A percentile compares a stretch with the other conserved stretches of the same genome.
Conservation (phyloP, 805 yeast genomes). For the Lipomyces starkeyi region DNA sequence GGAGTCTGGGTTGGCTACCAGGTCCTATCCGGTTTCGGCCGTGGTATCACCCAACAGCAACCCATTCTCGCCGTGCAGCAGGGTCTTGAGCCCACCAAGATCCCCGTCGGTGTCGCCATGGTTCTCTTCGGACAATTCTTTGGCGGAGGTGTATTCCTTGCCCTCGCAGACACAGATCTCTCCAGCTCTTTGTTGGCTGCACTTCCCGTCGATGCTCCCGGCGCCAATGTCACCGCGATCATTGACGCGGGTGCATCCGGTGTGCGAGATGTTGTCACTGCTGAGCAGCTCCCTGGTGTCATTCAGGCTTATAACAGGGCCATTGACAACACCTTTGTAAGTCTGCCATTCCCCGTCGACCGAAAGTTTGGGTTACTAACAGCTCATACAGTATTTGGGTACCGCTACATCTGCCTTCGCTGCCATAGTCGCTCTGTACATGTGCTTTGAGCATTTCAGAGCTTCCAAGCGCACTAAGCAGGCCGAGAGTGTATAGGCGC, state of each 20-base stretch:
- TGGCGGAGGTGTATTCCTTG: constrained; percentile 19
- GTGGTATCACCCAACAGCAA: constrained; percentile 47
- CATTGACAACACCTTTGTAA: background rate
- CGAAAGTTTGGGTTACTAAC: too few relatives aligned
- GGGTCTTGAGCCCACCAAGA: constrained; percentile 1
- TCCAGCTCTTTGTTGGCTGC: background rate
- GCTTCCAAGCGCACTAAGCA: too few relatives aligned
- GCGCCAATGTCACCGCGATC: background rate
- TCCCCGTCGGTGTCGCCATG: constrained; percentile 16
- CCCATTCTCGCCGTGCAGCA: constrained; percentile 20
- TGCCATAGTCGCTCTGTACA: too few relatives aligned
- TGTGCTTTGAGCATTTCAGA: too few relatives aligned
- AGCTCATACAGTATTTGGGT: too few relatives aligned
- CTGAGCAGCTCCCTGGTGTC: constrained; percentile 7
- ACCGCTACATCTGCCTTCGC: too few relatives aligned
- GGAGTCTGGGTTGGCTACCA: constrained; percentile 53
- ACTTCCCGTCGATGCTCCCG: background rate
- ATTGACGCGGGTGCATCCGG: constrained; percentile 18
- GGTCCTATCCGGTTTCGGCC: constrained; percentile 55
- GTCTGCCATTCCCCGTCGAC: too few relatives aligned
- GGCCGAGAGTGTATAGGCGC: too few relatives aligned
- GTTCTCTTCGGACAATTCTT: constrained; percentile 13
- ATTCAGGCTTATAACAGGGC: constrained; percentile 12
- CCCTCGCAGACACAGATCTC: constrained; percentile 15
- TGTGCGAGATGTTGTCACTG: constrained; percentile 13